Conservation (phyloP, 768 basidiomycete species). For the Polyporus arcularius region DNA sequence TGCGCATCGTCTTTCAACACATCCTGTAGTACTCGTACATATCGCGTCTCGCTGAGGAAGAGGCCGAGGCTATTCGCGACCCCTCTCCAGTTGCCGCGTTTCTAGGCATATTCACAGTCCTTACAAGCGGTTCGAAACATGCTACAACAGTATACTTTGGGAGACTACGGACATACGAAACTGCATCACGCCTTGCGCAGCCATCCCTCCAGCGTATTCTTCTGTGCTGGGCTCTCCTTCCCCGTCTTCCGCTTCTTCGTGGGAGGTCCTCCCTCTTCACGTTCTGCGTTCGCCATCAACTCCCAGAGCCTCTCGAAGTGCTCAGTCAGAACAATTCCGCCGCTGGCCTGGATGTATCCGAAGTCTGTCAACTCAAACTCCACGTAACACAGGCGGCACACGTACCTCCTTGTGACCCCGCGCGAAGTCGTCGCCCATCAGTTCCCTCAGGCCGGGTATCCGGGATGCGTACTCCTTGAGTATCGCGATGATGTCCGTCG, state of each 20-base stretch:
- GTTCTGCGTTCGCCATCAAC: constrained; percentile 19
- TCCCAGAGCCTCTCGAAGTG: constrained; percentile 30
- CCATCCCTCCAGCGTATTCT: constrained; percentile 30
- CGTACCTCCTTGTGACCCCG: constrained; percentile 40
- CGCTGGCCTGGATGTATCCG: constrained; percentile 38
- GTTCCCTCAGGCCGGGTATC: constrained; percentile 34
- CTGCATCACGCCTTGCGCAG: constrained; percentile 8
- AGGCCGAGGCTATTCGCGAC: no score
- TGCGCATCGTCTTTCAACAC: no score
- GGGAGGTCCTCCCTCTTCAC: constrained; percentile 3
- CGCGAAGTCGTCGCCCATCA: constrained; percentile 48
- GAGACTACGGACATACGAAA: no score
- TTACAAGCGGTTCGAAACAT: no score
- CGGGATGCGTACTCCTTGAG: constrained; percentile 39
- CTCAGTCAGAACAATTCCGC: constrained; percentile 41
- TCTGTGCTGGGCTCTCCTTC: constrained; percentile 12
- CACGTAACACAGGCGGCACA: background rate
- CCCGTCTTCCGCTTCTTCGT: constrained; percentile 20
- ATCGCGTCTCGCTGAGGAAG: no score
- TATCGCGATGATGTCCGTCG: constrained; percentile 40
- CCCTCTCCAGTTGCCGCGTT: no score
- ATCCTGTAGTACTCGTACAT: no score
- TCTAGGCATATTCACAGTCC: no score
- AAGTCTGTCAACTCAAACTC: background rate
- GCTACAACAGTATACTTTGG: no score